Evolutionary conservation across 2,329 filamentous ascomycete species (phyloP).

Genomic region (Colletotrichum sp.): DNA sequence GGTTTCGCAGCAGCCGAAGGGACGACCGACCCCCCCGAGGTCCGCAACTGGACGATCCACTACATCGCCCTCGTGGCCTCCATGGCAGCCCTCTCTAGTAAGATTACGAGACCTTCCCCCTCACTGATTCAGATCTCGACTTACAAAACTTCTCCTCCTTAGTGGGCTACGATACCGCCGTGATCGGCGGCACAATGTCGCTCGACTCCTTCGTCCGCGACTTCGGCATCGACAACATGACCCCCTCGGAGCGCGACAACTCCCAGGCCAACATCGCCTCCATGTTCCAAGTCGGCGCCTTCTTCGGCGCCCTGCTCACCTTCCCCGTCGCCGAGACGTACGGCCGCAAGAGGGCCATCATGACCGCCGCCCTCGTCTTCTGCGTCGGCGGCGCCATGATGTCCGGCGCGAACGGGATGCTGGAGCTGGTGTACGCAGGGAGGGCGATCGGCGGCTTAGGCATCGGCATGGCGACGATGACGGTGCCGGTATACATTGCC

Average conservation of each 20-base stretch:
- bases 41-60: conserved; percentile 38
- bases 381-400: conserved; percentile 53
- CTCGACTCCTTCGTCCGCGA: conserved; percentile 25
- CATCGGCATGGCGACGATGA: conserved; percentile 54
- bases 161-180: conserved; percentile 25
- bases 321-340: conserved; percentile 61
- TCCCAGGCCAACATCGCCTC: conserved; percentile 35
- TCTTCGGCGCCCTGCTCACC: conserved; percentile 58
- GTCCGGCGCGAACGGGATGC: conserved; percentile 32
- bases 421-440: conserved; percentile 61
- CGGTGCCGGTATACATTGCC: conserved; percentile 63
- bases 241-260: conserved; percentile 11
- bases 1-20: conserved; percentile 36
- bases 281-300: conserved; percentile 61
- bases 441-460: conserved; percentile 57
- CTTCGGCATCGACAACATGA: conserved; percentile 20
- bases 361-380: conserved; percentile 55
- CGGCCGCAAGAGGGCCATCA: conserved; percentile 57
- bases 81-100: conserved; percentile 38
- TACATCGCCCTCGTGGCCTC: conserved; percentile 34
- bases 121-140: neutral
- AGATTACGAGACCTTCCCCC: neutral
- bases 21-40: conserved; percentile 36
- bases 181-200: conserved; percentile 29
- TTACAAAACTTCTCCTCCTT: neutral